phyloP scores from a whole-genome alignment of 345 rosid genomes.

The Pseudoturritis turrita region DNA sequence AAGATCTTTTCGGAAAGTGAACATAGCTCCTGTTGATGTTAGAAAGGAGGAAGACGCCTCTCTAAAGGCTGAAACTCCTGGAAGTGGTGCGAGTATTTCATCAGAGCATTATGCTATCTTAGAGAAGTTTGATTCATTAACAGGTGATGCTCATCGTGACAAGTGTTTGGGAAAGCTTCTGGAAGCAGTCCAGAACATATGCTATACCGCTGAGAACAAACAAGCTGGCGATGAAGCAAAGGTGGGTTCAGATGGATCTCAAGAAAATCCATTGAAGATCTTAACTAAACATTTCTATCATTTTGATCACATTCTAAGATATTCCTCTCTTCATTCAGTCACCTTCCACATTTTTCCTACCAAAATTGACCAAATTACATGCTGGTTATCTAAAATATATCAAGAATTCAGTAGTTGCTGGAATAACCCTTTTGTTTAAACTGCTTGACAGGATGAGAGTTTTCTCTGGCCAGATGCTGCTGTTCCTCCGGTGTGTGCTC shows the following conservation, averaged over 20 bases:
- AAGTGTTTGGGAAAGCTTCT: constrained; percentile 89
- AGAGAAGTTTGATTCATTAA: constrained; percentile 51
- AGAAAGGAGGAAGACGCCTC: constrained; percentile 66
- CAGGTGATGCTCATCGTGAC: constrained; percentile 78
- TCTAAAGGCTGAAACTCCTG: constrained; percentile 71
- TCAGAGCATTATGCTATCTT: constrained; percentile 58
- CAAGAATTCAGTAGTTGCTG: constrained; percentile 11
- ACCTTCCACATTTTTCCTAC: not conserved
- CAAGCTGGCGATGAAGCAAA: constrained; percentile 39
- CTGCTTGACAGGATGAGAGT: constrained; percentile 41
- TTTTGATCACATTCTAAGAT: not conserved
- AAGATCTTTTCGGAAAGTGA: constrained; percentile 45
- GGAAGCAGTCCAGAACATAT: constrained; percentile 63
- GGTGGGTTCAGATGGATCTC: constrained; percentile 44
- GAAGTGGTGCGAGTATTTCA: constrained; percentile 59
- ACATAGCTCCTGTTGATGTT: constrained; percentile 69
- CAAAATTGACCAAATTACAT: not conserved
- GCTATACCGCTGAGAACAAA: constrained; percentile 41
- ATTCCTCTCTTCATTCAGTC: not conserved
- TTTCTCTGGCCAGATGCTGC: constrained; percentile 92
- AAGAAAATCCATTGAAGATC: constrained; percentile 48
- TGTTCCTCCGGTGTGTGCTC: constrained; percentile 65
- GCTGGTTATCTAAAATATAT: not conserved
- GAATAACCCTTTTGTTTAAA: not conserved
- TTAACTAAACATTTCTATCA: not conserved